Conservation (phyloP, 192 early-diverging fungal genomes). For the Coemansia pectinata region DNA sequence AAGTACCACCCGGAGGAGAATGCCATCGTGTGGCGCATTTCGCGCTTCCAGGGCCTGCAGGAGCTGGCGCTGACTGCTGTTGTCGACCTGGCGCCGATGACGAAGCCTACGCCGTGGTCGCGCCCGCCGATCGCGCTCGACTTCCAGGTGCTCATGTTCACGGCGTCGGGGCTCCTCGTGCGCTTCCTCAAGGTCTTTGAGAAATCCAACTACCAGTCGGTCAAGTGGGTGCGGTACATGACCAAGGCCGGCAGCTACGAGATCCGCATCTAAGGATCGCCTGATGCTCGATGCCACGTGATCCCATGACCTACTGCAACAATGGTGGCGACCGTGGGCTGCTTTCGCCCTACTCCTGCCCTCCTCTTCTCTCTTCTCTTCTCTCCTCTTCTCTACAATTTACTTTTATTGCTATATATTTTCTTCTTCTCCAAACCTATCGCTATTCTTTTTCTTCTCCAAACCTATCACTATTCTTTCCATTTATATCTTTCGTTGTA, state of each 20-base stretch:
- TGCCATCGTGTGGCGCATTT: conserved; percentile 91
- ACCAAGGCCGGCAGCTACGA: conserved; percentile 76
- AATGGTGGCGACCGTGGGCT: too few relatives aligned
- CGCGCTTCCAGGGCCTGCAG: conserved; percentile 87
- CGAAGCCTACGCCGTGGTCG: conserved; percentile 87
- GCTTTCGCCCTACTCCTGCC: neutral
- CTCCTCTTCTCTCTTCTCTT: neutral
- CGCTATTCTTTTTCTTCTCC: neutral
- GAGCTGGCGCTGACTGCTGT: conserved; percentile 82
- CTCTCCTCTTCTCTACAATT: too few relatives aligned
- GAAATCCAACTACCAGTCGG: conserved; percentile 91
- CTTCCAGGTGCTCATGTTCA: conserved; percentile 91
- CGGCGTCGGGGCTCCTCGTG: conserved; percentile 93
- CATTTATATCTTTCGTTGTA: neutral
- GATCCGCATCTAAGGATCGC: conserved; percentile 31
- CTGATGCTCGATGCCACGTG: too few relatives aligned
- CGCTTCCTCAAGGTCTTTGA: conserved; percentile 98
- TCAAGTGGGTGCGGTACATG: conserved; percentile 99
- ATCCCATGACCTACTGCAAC: too few relatives aligned
- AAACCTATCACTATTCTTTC: neutral
- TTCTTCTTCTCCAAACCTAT: neutral
- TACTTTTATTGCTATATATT: too few relatives aligned
- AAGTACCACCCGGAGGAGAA: conserved; percentile 97
- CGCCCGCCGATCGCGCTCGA: conserved; percentile 95
- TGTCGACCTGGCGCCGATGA: conserved; percentile 81